phyloP scores from a whole-genome alignment of 129 eudicot genomes.

The Tagetes patula region DNA sequence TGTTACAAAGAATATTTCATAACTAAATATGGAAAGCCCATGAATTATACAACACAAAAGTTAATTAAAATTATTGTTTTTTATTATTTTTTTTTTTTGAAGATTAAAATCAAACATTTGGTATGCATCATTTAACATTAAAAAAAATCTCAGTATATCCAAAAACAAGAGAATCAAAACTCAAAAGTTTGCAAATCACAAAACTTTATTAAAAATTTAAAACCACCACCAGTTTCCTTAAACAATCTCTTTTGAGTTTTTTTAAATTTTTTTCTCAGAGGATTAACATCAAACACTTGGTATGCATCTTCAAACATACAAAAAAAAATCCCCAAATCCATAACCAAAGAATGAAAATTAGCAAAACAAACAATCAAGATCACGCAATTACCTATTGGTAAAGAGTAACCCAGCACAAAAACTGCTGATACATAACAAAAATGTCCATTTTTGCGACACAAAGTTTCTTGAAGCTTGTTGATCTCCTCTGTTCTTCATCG shows the following conservation, averaged over 20 bases:
- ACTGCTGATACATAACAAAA: constrained; percentile 71
- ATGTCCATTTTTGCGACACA: constrained; percentile 63
- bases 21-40: constrained; percentile 19
- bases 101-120: constrained; percentile 2
- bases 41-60: not conserved
- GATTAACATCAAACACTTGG: constrained; percentile 6
- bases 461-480: constrained; percentile 51
- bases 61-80: not conserved
- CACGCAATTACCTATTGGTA: constrained; percentile 69
- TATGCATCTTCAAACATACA: constrained; percentile 11
- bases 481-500: constrained; percentile 74
- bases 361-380: not conserved
- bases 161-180: not conserved
- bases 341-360: not conserved
- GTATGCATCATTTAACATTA: constrained; percentile 13
- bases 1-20: constrained; percentile 15
- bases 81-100: not conserved
- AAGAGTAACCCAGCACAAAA: constrained; percentile 90
- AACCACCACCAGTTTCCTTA: not conserved
- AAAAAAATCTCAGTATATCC: not conserved
- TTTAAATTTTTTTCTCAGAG: not conserved
- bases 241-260: not conserved
- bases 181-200: no score
- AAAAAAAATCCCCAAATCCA: not conserved
- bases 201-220: not conserved